Conservation (phyloP, 768 basidiomycete genomes). For the Tylopilus balloui region DNA sequence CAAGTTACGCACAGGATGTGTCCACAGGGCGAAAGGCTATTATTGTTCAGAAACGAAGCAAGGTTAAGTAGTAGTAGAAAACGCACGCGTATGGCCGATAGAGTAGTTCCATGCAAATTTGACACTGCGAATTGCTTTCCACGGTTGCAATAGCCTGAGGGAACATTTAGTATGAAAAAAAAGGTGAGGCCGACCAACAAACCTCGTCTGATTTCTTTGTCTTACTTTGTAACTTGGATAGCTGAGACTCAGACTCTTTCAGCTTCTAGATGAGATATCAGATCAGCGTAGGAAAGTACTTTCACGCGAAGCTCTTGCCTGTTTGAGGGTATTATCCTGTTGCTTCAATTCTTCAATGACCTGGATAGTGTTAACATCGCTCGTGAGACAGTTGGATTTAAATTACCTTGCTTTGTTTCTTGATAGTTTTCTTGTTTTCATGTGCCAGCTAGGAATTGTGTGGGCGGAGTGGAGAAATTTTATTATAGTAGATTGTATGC, state of each 20-base stretch:
- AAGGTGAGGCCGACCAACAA: conserved; percentile 4
- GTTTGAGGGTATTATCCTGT: conserved; percentile 36
- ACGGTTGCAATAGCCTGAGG: conserved; percentile 49
- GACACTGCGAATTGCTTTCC: conserved; percentile 62
- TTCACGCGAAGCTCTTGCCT: conserved; percentile 31
- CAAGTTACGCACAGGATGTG: conserved; percentile 72
- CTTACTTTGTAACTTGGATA: conserved; percentile 44
- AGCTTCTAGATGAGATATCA: conserved; percentile 33
- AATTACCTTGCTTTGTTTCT: conserved; percentile 54
- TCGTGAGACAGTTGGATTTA: background rate
- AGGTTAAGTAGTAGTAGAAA: background rate
- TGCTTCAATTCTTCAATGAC: conserved; percentile 49
- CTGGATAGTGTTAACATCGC: conserved; percentile 29
- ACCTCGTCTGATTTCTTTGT: conserved; percentile 57
- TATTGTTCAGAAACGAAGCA: conserved; percentile 5
- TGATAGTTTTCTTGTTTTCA: conserved; percentile 46
- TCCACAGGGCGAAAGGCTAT: conserved; percentile 69
- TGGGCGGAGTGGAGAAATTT: conserved; percentile 6
- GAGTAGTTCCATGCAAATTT: conserved; percentile 73
- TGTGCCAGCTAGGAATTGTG: conserved; percentile 29
- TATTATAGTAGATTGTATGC: conserved; percentile 3
- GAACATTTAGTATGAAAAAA: background rate
- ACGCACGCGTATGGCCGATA: conserved; percentile 64
- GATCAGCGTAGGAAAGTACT: background rate
- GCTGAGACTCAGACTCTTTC: conserved; percentile 43